Conservation (phyloP, 495 filamentous ascomycete genomes). For the Aspergillus egyptiacus region DNA sequence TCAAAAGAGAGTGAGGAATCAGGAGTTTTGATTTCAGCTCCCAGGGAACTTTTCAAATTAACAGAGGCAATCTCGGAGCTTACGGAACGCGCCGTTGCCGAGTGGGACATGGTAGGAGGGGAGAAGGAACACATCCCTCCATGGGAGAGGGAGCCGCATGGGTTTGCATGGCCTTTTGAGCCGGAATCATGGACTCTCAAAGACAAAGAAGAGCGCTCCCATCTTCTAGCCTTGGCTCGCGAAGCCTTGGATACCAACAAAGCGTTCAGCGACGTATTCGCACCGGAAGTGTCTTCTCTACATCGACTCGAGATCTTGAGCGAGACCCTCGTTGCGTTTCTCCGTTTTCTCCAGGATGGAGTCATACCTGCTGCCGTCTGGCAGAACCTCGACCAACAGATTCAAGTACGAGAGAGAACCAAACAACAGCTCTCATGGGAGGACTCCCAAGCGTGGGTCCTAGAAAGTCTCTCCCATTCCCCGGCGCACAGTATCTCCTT, state of each 20-base stretch:
- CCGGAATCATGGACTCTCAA: constrained; percentile 44
- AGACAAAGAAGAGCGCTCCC: constrained; percentile 27
- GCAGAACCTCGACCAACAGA: constrained; percentile 59
- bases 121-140: constrained; percentile 42
- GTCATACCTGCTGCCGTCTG: constrained; percentile 64
- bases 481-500: constrained; percentile 81
- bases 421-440: constrained; percentile 48
- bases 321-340: constrained; percentile 62
- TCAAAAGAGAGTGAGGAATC: constrained; percentile 24
- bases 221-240: constrained; percentile 41
- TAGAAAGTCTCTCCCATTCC: constrained; percentile 64
- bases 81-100: constrained; percentile 67
- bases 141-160: constrained; percentile 50
- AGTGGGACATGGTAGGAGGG: constrained; percentile 72
- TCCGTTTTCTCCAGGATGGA: constrained; percentile 67
- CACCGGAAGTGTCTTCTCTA: constrained; percentile 51
- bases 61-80: constrained; percentile 77
- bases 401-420: constrained; percentile 46
- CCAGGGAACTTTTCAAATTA: constrained; percentile 79
- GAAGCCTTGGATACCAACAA: constrained; percentile 65
- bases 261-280: constrained; percentile 51
- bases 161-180: constrained; percentile 71
- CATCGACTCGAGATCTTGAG: constrained; percentile 64
- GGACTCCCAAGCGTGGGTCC: constrained; percentile 59
- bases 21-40: constrained; percentile 61